Percentiles rank a stretch among this genome's conserved stretches.
Evolutionary conservation across 2,329 filamentous ascomycete species (phyloP).

Genomic region (Scleromitrula shiraiana): DNA sequence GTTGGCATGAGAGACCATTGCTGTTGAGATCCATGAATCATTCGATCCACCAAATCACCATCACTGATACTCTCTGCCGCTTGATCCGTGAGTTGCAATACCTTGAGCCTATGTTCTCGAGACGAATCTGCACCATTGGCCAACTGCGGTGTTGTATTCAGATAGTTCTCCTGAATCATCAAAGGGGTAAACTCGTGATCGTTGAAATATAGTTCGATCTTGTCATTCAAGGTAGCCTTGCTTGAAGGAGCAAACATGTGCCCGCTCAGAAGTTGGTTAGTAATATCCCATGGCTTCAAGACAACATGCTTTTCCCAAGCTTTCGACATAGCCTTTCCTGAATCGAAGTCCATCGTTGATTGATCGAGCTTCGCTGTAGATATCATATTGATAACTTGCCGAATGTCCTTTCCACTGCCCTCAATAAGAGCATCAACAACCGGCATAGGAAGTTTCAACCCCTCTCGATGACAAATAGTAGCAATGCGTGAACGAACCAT

Average conservation of each 20-base stretch:
- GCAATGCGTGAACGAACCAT: slow-evolving; percentile 87
- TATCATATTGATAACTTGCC: slow-evolving; percentile 98
- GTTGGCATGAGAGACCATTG: slow-evolving; percentile 98
- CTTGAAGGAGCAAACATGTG: slow-evolving; percentile 79
- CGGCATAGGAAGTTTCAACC: slow-evolving; percentile 70
- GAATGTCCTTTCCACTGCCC: slow-evolving; percentile 89
- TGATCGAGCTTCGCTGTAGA: slow-evolving; percentile 88
- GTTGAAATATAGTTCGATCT: slow-evolving; percentile 98
- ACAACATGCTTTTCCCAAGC: slow-evolving; percentile 98
- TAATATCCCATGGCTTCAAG: slow-evolving; percentile 97
- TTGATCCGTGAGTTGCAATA: slow-evolving; percentile 77
- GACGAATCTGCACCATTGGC: slow-evolving; percentile 37
- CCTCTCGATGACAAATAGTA: slow-evolving; percentile 90
- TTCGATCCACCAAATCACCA: slow-evolving; percentile 88
- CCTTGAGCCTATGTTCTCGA: slow-evolving; percentile 67
- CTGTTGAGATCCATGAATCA: slow-evolving; percentile 97
- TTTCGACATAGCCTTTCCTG: slow-evolving; percentile 91
- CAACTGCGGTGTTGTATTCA: slow-evolving; percentile 68
- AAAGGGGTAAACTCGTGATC: slow-evolving; percentile 96
- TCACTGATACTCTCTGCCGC: slow-evolving; percentile 96
- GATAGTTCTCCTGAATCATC: slow-evolving; percentile 98
- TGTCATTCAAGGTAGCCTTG: slow-evolving; percentile 87
- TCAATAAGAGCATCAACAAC: slow-evolving; percentile 93
- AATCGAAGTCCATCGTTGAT: slow-evolving; percentile 68
- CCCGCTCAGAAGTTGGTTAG: slow-evolving; percentile 80